Evolutionary conservation across 1,284 basidiomycete species (phyloP).

Genomic region (Irpex lacteus): DNA sequence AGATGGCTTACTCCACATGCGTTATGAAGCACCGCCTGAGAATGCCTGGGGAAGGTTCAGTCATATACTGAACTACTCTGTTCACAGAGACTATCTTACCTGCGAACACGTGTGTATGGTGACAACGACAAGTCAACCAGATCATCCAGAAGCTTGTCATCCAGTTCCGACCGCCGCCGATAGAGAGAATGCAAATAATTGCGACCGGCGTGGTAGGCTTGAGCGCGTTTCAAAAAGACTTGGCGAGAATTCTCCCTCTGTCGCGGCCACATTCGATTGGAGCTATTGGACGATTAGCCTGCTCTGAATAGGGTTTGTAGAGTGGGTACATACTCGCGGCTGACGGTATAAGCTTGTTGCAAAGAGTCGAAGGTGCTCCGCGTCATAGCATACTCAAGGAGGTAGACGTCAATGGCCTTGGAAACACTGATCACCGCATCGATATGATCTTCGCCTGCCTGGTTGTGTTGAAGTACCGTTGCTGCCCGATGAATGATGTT

Average conservation of each 20-base stretch:
- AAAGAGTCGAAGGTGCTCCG: conserved; percentile 55
- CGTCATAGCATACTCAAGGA: conserved; percentile 72
- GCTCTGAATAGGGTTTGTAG: background rate
- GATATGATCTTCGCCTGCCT: conserved; percentile 84
- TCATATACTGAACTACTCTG: background rate
- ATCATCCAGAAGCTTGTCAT: conserved; percentile 78
- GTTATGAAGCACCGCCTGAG: conserved; percentile 70
- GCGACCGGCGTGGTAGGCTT: conserved; percentile 70
- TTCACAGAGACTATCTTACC: conserved; percentile 37
- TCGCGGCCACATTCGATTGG: conserved; percentile 65
- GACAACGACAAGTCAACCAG: conserved; percentile 85
- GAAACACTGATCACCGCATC: conserved; percentile 79
- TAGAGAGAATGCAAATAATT: conserved; percentile 80
- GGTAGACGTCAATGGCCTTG: conserved; percentile 71
- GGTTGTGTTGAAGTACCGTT: conserved; percentile 53
- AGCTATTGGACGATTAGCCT: conserved; percentile 34
- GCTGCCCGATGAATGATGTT: conserved; percentile 72
- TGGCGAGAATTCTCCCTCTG: conserved; percentile 76
- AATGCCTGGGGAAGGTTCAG: conserved; percentile 45
- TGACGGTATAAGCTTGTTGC: conserved; percentile 67
- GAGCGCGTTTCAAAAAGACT: conserved; percentile 79
- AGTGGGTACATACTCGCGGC: conserved; percentile 57
- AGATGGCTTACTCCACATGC: conserved; percentile 57
- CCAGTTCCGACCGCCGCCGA: conserved; percentile 76
- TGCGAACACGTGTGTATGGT: conserved; percentile 77